phyloP scores from a whole-genome alignment of 306 rosid genomes.

The Quercus suber region DNA sequence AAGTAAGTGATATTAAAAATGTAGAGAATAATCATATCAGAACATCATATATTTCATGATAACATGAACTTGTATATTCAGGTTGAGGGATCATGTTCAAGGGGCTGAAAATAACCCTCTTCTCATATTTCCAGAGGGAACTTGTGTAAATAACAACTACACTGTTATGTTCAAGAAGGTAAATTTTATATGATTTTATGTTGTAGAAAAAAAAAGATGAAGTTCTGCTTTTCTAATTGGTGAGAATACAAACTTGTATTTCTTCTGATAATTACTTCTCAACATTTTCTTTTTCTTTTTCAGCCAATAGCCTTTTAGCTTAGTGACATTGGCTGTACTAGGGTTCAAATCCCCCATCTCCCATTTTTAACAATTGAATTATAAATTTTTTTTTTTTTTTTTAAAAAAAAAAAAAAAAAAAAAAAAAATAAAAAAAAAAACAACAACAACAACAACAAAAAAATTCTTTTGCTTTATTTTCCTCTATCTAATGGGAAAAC shows the following conservation, averaged over 20 bases:
- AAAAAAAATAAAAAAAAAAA: too few species aligned
- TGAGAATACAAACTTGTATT: not conserved
- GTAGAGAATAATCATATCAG: not conserved
- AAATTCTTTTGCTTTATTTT: not conserved
- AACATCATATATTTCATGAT: conserved; percentile 15
- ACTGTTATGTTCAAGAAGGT: conserved; percentile 99
- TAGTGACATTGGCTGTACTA: too few species aligned
- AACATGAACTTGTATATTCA: conserved; percentile 33
- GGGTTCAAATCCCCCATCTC: too few species aligned
- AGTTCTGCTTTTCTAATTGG: not conserved
- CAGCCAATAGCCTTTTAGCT: too few species aligned
- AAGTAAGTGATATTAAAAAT: conserved; percentile 56
- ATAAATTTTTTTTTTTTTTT: too few species aligned
- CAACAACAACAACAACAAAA: too few species aligned
- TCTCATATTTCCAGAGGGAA: conserved; percentile 98
- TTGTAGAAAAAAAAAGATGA: not conserved
- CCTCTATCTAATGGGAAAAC: not conserved
- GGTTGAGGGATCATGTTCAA: conserved; percentile 85
- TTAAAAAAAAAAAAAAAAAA: too few species aligned
- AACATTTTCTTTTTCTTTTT: too few species aligned
- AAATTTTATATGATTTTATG: conserved; percentile 11
- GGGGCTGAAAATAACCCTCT: conserved; percentile 93
- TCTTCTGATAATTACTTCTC: not conserved
- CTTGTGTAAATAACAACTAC: conserved; percentile 96
- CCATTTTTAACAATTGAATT: too few species aligned